Percentiles rank a stretch among this genome's conserved stretches.
Conservation (phyloP, 139 green algal genomes). For the Micractinium sp. region DNA sequence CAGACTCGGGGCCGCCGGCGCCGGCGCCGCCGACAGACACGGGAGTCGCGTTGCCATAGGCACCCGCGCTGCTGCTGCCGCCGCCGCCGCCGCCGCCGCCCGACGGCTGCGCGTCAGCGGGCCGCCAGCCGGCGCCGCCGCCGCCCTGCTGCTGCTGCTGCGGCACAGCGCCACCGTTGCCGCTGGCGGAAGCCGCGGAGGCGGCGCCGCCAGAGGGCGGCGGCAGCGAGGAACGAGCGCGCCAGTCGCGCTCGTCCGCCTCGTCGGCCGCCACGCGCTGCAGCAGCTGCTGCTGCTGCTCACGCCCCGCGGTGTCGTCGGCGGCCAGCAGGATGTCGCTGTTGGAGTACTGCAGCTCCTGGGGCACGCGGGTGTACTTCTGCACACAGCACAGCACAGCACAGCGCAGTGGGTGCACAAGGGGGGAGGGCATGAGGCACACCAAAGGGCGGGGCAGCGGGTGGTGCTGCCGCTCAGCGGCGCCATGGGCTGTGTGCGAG, state of each 20-base stretch:
- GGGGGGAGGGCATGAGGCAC: not conserved
- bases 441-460: not conserved
- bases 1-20: constrained; percentile 26
- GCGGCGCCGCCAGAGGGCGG: not conserved
- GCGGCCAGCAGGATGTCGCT: constrained; percentile 73
- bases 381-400: constrained; percentile 38
- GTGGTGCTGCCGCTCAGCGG: not conserved
- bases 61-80: not conserved
- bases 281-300: constrained; percentile 65
- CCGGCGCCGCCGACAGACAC: not conserved
- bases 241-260: constrained; percentile 76
- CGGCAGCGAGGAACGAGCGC: constrained; percentile 42
- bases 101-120: too few species aligned
- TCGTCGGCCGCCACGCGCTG: constrained; percentile 59
- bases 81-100: not conserved
- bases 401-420: not conserved
- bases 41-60: not conserved
- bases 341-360: constrained; percentile 67
- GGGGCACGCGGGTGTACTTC: constrained; percentile 64
- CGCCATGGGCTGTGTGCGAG: not conserved
- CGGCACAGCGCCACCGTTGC: not conserved
- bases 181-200: not conserved
- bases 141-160: constrained; percentile 27
- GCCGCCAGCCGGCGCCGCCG: not conserved
- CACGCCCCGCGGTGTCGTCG: constrained; percentile 59